Evolutionary conservation across 192 early-diverging fungal species (phyloP), one percentile per base, ranked within the genome.

Genomic region (Backusella psychrophila): DNA sequence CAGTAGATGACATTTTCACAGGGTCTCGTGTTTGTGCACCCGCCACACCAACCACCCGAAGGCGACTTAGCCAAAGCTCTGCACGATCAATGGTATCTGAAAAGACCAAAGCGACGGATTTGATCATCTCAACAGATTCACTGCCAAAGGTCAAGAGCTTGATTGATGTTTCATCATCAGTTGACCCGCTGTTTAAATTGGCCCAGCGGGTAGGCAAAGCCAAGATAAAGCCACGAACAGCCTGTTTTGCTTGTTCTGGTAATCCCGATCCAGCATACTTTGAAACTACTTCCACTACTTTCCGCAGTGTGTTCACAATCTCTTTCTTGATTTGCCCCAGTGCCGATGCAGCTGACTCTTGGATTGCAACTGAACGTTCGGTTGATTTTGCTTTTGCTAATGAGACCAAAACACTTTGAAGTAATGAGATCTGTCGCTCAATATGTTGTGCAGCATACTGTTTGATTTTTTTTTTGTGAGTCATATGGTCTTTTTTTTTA

Each of bases 211-310:
- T 83, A 15, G 97, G 97, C 78, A 98, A 81, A 1, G 85, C 84
- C 17, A 98, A 82, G 53, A 98, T 96, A 75, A 98, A 93, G 15
- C 85, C 88, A 29, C 94, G 89, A n/a, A 98, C 97, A 56, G 82
- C 90, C 52, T 87, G 80, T 52, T 93, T 86, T n/a, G 96, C 94
- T 59, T 92, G 93, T 67, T 91, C 93, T 1, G 97, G 94, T 66
- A 98, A 84, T 68, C 92, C 92, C 6, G 90, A 86, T 17, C 92
- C 92, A 33, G 97, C 96, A 80, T 98, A 95, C 65, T 92, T 90
- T 39, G 90, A 93, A 49, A 98, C 87, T 12, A 98, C 90, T 63
- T 91, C 93, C 6, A 98, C 93, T 4, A 96, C 97, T 44, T 91
- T 91, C 34, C 94, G 89, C 33, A 98, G 83, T 0, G 95, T 96